Percentiles rank a stretch among this genome's conserved stretches.
These are phyloP conservation scores for Chrysoporthe cubensis DNA, from an alignment of 2,329 filamentous ascomycete genomes.

Conservation along the genomic window DNA sequence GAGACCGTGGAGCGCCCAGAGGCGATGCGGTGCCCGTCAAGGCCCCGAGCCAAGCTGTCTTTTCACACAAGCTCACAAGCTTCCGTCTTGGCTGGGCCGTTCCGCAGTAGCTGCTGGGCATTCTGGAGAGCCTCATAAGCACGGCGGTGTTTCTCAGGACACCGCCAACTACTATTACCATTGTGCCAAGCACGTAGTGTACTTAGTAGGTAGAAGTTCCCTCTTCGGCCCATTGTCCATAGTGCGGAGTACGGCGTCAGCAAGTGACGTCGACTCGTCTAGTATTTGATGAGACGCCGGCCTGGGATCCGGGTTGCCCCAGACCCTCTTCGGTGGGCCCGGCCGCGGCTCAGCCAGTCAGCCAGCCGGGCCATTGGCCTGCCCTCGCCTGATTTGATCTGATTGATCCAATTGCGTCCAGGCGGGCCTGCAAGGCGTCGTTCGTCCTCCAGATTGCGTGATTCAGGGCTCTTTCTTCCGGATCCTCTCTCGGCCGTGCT, in stretches of 20 bases:
- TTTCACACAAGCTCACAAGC: not conserved
- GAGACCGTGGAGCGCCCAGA: not conserved
- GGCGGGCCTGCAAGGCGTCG: not conserved
- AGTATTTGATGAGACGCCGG: not conserved
- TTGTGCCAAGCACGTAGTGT: no score
- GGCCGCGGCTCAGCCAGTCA: not conserved
- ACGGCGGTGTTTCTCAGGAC: not conserved
- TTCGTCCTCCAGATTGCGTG: slow-evolving; percentile 14
- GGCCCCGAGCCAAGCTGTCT: not conserved
- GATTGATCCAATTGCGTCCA: not conserved
- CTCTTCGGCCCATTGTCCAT: no score
- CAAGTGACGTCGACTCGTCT: not conserved
- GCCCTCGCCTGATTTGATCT: not conserved
- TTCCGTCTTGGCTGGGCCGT: not conserved
- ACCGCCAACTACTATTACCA: not conserved
- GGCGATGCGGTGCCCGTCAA: not conserved
- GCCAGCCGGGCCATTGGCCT: not conserved
- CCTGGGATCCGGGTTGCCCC: not conserved
- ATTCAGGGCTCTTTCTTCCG: not conserved
- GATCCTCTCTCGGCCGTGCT: not conserved
- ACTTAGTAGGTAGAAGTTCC: no score
- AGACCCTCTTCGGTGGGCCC: not conserved
- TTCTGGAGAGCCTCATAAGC: not conserved
- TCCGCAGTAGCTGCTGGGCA: not conserved
- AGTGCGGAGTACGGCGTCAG: not conserved